Conservation (phyloP, 2,329 filamentous ascomycete species). For the Aspergillus sp. region DNA sequence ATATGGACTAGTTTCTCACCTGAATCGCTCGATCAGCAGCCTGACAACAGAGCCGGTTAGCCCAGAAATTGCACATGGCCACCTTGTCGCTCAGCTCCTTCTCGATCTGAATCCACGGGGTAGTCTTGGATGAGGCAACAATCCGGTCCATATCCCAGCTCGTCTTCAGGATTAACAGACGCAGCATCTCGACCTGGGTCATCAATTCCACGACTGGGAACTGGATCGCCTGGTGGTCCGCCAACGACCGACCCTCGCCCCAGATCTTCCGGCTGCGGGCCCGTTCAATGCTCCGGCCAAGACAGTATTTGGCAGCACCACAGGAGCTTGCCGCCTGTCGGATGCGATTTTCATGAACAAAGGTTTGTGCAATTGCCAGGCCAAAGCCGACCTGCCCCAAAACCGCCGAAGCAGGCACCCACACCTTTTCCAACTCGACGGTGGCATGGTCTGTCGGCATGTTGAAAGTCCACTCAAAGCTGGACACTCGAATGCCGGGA, state of each 20-base stretch:
- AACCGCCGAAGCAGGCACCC: constrained; percentile 52
- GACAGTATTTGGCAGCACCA: constrained; percentile 55
- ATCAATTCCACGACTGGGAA: constrained; percentile 62
- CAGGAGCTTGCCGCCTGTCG: constrained; percentile 58
- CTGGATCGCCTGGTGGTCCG: constrained; percentile 60
- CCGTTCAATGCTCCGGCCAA: constrained; percentile 56
- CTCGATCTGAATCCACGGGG: constrained; percentile 54
- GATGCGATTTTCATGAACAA: constrained; percentile 65
- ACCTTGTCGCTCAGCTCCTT: constrained; percentile 59
- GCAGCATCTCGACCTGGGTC: constrained; percentile 62
- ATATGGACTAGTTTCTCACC: constrained; percentile 25
- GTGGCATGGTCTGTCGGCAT: constrained; percentile 67
- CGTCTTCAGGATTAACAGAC: constrained; percentile 59
- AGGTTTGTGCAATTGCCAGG: constrained; percentile 61
- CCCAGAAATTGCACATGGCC: constrained; percentile 66
- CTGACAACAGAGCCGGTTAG: constrained; percentile 58
- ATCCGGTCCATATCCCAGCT: constrained; percentile 59
- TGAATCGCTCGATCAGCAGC: constrained; percentile 63
- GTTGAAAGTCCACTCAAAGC: constrained; percentile 64
- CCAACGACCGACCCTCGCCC: constrained; percentile 21
- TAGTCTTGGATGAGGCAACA: constrained; percentile 29
- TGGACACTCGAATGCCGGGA: constrained; percentile 53
- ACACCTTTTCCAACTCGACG: constrained; percentile 56
- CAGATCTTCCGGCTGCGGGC: constrained; percentile 48
- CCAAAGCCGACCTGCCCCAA: constrained; percentile 54